phyloP scores from a whole-genome alignment of 176 grass and related monocot species.

The Rhipidocladum racemiflorum region DNA sequence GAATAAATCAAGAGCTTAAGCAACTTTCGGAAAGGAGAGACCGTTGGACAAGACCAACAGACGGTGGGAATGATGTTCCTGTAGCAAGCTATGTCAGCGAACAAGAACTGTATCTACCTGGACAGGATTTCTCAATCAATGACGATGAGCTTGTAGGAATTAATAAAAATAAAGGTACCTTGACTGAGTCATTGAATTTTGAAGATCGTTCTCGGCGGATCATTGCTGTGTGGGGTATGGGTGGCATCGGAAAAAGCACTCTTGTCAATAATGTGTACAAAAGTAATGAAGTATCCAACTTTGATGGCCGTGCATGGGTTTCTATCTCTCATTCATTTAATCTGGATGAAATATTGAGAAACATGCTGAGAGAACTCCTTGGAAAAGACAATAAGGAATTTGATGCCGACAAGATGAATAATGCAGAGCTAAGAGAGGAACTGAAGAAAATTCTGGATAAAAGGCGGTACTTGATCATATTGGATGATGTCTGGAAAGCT shows the following conservation, averaged over 20 bases:
- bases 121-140: neutral
- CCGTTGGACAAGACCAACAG: no score
- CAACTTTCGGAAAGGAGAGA: no score
- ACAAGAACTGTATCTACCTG: neutral
- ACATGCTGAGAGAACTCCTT: slow-evolving; percentile 14
- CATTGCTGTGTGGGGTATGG: slow-evolving; percentile 55
- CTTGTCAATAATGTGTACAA: slow-evolving; percentile 39
- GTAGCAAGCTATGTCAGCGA: neutral
- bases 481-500: slow-evolving; percentile 43
- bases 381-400: neutral
- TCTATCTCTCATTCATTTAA: slow-evolving; percentile 36
- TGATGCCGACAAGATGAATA: neutral
- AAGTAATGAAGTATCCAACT: neutral
- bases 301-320: slow-evolving; percentile 20
- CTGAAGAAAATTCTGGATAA: neutral
- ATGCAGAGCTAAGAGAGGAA: neutral
- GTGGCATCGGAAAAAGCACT: slow-evolving; percentile 51
- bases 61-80: no score
- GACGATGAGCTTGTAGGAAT: slow-evolving; percentile 42
- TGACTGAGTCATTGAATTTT: slow-evolving; percentile 17
- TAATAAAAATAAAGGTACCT: slow-evolving; percentile 6
- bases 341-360: slow-evolving; percentile 7
- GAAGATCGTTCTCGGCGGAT: neutral
- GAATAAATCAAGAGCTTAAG: no score
- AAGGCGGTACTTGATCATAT: slow-evolving; percentile 21